These are phyloP conservation scores for Kingdonia uniflora DNA, from an alignment of 164 flowering plant genomes.

Conservation along the genomic window DNA sequence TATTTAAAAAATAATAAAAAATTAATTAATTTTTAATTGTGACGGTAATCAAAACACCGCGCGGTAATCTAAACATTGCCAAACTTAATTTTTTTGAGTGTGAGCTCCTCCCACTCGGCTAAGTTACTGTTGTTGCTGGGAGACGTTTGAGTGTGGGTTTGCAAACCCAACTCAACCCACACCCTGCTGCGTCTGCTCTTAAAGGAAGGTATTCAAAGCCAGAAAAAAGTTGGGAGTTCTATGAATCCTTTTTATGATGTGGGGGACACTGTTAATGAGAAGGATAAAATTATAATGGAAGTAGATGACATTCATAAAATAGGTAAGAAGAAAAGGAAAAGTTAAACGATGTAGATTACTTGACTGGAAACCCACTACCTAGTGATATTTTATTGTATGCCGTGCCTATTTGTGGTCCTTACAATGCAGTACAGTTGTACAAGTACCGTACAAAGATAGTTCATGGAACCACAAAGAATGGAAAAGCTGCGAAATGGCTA, in stretches of 20 bases:
- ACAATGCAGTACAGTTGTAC: conserved; percentile 71
- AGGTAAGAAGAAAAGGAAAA: conserved; percentile 80
- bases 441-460: conserved; percentile 84
- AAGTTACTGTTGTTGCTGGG: no score
- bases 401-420: conserved; percentile 95
- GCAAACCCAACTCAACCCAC: no score
- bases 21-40: no score
- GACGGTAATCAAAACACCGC: no score
- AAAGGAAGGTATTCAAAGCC: conserved; percentile 10
- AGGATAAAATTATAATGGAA: conserved; percentile 60
- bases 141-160: no score
- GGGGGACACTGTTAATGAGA: conserved; percentile 19
- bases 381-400: conserved; percentile 84
- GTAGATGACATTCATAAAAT: conserved; percentile 92
- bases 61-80: no score
- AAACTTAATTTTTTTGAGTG: no score
- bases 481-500: conserved; percentile 95
- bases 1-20: no score
- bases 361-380: conserved; percentile 84
- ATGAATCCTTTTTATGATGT: conserved; percentile 13
- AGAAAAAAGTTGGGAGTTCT: conserved; percentile 16
- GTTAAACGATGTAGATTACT: conserved; percentile 75
- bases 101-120: no score
- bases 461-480: conserved; percentile 87
- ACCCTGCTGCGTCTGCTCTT: no score